These are phyloP conservation scores for Tremellales sp. DNA, from an alignment of 1,284 basidiomycete genomes.

Conservation along the genomic window DNA sequence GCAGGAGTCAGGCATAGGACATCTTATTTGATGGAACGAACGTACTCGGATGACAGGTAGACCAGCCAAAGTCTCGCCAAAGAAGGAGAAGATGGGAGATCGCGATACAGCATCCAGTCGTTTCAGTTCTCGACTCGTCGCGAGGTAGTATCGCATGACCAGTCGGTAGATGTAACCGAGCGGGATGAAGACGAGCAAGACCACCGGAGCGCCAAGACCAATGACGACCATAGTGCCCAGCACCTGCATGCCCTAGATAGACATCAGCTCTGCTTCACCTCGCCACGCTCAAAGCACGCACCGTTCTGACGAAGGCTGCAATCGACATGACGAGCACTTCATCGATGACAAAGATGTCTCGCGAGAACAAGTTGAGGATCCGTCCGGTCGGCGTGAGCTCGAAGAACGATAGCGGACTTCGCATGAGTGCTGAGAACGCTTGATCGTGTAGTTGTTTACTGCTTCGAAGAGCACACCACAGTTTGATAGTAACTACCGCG, in stretches of 20 bases:
- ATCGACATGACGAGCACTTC: conserved; percentile 71
- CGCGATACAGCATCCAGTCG: conserved; percentile 84
- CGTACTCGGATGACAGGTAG: conserved; percentile 71
- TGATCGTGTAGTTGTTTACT: conserved; percentile 70
- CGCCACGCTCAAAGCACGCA: conserved; percentile 10
- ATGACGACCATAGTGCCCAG: conserved; percentile 76
- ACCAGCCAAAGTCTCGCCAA: conserved; percentile 79
- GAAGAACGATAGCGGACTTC: conserved; percentile 80
- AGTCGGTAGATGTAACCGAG: conserved; percentile 68
- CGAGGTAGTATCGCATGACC: conserved; percentile 82
- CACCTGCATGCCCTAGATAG: conserved; percentile 47
- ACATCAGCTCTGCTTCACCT: conserved; percentile 9
- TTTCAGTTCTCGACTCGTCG: conserved; percentile 87
- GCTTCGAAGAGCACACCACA: conserved; percentile 71
- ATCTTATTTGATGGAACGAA: background rate
- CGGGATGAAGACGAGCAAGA: conserved; percentile 71
- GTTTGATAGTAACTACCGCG: conserved; percentile 66
- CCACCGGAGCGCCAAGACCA: conserved; percentile 72
- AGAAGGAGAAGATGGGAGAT: conserved; percentile 85
- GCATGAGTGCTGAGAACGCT: conserved; percentile 62
- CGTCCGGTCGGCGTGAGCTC: conserved; percentile 73
- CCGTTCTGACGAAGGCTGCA: conserved; percentile 61
- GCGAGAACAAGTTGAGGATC: conserved; percentile 67
- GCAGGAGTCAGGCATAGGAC: conserved; percentile 2
- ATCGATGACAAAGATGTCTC: conserved; percentile 89